These are phyloP conservation scores for Cryoendolithus antarcticus DNA, from an alignment of 2,329 filamentous ascomycete species.

Conservation along the genomic window DNA sequence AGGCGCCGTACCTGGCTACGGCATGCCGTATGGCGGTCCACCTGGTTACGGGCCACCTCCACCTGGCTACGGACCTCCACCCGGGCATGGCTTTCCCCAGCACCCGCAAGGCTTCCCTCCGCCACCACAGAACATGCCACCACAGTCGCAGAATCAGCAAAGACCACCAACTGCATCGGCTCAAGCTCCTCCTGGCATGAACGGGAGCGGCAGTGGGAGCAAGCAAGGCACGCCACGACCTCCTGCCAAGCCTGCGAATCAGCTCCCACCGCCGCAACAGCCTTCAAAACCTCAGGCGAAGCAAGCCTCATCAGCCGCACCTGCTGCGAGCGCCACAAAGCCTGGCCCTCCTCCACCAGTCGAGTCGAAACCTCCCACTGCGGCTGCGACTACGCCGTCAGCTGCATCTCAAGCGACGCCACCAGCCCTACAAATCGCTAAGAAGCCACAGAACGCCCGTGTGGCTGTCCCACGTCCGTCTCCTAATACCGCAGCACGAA, in stretches of 20 bases:
- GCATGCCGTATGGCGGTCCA: constrained; percentile 7
- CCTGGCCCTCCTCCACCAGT: constrained; percentile 49
- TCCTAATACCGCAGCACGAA: constrained; percentile 18
- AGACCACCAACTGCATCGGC: too few species aligned
- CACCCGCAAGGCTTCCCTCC: constrained; percentile 21
- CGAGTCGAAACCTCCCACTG: constrained; percentile 54
- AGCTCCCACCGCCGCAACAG: constrained; percentile 17
- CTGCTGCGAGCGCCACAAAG: constrained; percentile 8
- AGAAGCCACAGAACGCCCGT: constrained; percentile 36
- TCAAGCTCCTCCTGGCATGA: constrained; percentile 28
- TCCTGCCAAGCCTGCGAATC: constrained; percentile 11
- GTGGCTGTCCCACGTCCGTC: constrained; percentile 49
- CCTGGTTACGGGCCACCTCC: constrained; percentile 21
- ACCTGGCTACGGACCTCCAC: constrained; percentile 36
- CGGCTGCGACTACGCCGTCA: constrained; percentile 44
- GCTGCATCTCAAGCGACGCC: constrained; percentile 22
- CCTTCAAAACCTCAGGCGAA: constrained; percentile 27
- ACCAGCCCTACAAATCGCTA: constrained; percentile 14
- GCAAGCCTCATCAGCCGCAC: constrained; percentile 27
- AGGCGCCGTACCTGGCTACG: constrained; percentile 31
- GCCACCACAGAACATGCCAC: constrained; percentile 23
- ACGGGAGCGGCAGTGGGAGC: constrained; percentile 27
- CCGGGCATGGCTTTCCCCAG: constrained; percentile 47
- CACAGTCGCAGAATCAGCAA: constrained; percentile 41
- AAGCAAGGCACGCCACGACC: constrained; percentile 24